Base-by-base conservation (phyloP, 371 early-diverging fungal genomes). In the Mortierella polycephala region DNA sequence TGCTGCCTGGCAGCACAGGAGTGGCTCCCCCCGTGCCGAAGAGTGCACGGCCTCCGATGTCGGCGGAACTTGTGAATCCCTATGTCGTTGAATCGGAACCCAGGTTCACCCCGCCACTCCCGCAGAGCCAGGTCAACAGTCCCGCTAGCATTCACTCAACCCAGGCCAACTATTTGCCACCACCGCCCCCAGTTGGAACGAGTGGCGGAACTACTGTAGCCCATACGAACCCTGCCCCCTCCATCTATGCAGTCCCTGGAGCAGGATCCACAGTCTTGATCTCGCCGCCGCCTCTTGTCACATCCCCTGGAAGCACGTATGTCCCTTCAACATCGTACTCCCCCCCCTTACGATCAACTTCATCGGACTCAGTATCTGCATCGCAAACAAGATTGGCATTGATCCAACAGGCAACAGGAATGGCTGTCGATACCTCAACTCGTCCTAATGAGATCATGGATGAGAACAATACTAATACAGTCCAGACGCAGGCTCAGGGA, bases 401-500 rank as follows among this genome's bases (percentile, higher is more conserved):
- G 41, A 79, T 72, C 10, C 65, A 69, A 9, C 63, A 68, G 39
- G 45, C 71, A 16, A 68, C 79, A n/a, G 72, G 72, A 8, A 65
- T 69, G 79, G 21, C 47, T 1, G 62, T 79, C 11, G 79, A 79
- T 44, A 57, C 54, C 8, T 79, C 79, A 4, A 62, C 57, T 0
- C 69, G 79, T 4, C 79, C 79, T 9, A 79, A 62, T 23, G 73
- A 57, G 39, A 72, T 79, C 64, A 79, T 79, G 66, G 79, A 71
- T 10, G 65, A 55, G 13, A 61, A 56, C 14, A 41, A 39, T 40
- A 30, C 53, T 40, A 72, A 69, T 20, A 71, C 71, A n/a, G 64
- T 71, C 41, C 71, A 71, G 18, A 51, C 74, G n/a, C 40, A 16
- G 9, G 21, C 45, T 7, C 51, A 60, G 13, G 64, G 49, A 10